Evolutionary conservation across 352 stramenopile genomes (phyloP).

Genomic region (Phytophthora chlamydospora): DNA sequence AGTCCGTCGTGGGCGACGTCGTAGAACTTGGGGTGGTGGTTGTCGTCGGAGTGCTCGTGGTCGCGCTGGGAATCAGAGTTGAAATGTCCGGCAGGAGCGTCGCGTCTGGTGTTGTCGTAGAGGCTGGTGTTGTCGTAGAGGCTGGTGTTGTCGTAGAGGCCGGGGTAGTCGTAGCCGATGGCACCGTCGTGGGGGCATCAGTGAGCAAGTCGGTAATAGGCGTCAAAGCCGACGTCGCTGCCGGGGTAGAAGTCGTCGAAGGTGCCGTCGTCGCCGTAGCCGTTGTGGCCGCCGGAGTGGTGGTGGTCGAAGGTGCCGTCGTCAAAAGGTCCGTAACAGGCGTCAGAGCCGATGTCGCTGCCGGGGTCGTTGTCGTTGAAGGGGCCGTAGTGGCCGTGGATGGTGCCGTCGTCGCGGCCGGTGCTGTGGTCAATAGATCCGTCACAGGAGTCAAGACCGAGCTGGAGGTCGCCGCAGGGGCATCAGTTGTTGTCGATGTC

Average conservation of each 20-base stretch:
- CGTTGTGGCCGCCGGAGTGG: neutral
- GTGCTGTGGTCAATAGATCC: constrained; percentile 4
- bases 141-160: constrained; percentile 19
- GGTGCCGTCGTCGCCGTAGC: constrained; percentile 15
- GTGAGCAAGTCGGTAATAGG: constrained; percentile 23
- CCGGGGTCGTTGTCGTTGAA: neutral
- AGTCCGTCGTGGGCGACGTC: neutral
- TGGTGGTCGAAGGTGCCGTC: neutral
- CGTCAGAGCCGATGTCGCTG: neutral
- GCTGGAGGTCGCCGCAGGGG: neutral
- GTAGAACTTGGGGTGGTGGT: neutral
- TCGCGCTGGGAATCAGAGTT: constrained; percentile 11
- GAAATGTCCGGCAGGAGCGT: constrained; percentile 21
- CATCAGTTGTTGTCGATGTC: neutral
- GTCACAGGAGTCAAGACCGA: neutral
- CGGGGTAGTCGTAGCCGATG: constrained; percentile 9
- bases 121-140: constrained; percentile 13
- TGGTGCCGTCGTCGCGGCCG: neutral
- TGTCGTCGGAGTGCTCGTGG: constrained; percentile 1
- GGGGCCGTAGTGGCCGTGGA: neutral
- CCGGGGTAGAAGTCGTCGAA: constrained; percentile 20
- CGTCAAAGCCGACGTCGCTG: constrained; percentile 2
- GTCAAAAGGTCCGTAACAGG: constrained; percentile 1
- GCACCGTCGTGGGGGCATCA: constrained; percentile 2
- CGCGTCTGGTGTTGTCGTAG: neutral